Percentiles rank a stretch among this genome's conserved stretches.
These are phyloP conservation scores for Phtheirospermum japonicum DNA, from an alignment of 257 asterid genomes.

Conservation along the genomic window DNA sequence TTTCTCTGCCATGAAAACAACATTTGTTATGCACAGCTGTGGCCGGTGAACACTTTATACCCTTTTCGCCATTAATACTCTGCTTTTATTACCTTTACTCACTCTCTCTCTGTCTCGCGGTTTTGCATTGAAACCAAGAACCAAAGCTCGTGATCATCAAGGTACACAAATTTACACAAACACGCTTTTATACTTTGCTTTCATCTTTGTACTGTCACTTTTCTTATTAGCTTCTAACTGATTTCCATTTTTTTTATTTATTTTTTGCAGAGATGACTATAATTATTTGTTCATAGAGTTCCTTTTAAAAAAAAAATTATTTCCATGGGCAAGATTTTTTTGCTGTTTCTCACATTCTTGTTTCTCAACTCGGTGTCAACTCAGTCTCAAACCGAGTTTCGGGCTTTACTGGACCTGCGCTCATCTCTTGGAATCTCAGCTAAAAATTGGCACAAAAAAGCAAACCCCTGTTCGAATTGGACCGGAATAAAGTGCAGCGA, in stretches of 20 bases:
- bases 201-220: neutral
- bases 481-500: conserved; percentile 61
- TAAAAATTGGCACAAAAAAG: conserved; percentile 53
- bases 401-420: conserved; percentile 54
- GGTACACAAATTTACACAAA: conserved; percentile 31
- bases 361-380: conserved; percentile 32
- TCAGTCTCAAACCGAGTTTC: conserved; percentile 45
- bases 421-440: conserved; percentile 65
- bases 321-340: conserved; percentile 37
- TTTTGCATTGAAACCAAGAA: conserved; percentile 25
- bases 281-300: neutral
- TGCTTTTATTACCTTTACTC: conserved; percentile 16
- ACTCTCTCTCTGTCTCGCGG: neutral
- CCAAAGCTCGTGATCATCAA: conserved; percentile 33
- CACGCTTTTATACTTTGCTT: conserved; percentile 3
- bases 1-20: conserved; percentile 27
- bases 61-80: conserved; percentile 34
- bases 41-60: conserved; percentile 27
- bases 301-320: conserved; percentile 3
- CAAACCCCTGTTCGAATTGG: conserved; percentile 68
- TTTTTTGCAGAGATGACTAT: conserved; percentile 16
- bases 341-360: conserved; percentile 17
- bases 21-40: conserved; percentile 23
- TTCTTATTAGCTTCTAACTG: neutral
- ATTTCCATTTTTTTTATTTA: too few relatives aligned